Percentiles rank a stretch among this genome's conserved stretches.
Evolutionary conservation across 2,329 filamentous ascomycete genomes (phyloP).

Genomic region (Waltergamsia citrina): DNA sequence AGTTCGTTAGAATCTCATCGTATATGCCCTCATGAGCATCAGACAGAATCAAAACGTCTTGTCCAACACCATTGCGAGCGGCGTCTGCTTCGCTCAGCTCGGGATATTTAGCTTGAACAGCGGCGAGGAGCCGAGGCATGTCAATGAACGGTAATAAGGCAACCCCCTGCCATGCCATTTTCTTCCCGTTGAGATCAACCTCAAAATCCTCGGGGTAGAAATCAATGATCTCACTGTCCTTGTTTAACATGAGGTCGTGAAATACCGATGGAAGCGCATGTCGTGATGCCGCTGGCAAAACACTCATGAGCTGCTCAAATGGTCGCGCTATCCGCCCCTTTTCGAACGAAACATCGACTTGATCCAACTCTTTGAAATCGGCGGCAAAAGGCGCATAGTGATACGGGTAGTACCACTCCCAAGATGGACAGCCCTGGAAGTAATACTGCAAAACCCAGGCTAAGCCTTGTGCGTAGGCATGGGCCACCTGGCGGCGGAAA

Average conservation of each 20-base stretch:
- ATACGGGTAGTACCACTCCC: constrained; percentile 99
- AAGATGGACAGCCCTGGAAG: constrained; percentile 94
- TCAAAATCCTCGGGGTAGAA: constrained; percentile 95
- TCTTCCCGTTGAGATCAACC: constrained; percentile 93
- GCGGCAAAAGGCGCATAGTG: constrained; percentile 97
- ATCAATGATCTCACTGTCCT: constrained; percentile 87
- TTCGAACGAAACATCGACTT: constrained; percentile 72
- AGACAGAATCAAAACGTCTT: constrained; percentile 75
- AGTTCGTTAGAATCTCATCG: constrained; percentile 70
- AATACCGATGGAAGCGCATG: constrained; percentile 85
- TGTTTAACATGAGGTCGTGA: constrained; percentile 80
- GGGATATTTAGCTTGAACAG: constrained; percentile 76
- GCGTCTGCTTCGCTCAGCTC: constrained; percentile 68
- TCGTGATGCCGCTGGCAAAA: constrained; percentile 85
- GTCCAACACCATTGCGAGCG: constrained; percentile 69
- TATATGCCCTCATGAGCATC: constrained; percentile 74
- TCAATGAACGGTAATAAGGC: constrained; percentile 94
- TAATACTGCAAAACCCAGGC: constrained; percentile 96
- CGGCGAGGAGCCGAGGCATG: constrained; percentile 71
- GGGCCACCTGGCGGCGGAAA: constrained; percentile 82
- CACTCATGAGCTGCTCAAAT: constrained; percentile 97
- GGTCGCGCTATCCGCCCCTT: constrained; percentile 81
- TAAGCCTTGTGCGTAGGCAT: constrained; percentile 87
- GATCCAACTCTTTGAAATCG: constrained; percentile 77
- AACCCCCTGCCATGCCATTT: constrained; percentile 96